Evolutionary conservation across 2,329 filamentous ascomycete species (phyloP), one percentile per base, ranked within the genome.

Genomic region (Phoma sp.): DNA sequence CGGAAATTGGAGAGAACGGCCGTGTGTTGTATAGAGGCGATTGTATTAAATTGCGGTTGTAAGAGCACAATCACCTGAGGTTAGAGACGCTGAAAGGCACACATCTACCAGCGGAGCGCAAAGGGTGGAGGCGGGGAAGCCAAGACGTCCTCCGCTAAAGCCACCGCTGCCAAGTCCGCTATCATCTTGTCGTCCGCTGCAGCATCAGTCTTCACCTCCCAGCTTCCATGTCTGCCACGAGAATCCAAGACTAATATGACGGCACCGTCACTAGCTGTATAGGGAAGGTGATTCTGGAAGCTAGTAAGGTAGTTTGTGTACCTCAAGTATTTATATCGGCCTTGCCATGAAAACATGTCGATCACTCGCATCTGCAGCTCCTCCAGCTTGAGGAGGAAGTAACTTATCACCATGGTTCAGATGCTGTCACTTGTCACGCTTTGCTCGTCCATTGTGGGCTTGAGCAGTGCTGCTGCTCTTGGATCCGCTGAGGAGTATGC

Each of bases 401-500:
- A 47, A n/a, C 25, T 25, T 12, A 21, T 60, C 45, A 46, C 29
- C 13, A 67, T 65, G 63, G 58, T 61, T 57, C 53, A 55, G 12
- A 43, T 56, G 24, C 31, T 54, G 25, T 61, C 51, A 15, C 31
- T 66, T n/a, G 55, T 36, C 10, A 50, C 51, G 8, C 38, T 68
- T 13, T 60, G 60, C 55, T 63, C 63, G 24, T 55, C 60, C 46
- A 37, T 66, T 13, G 39, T 66, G 37, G 61, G 64, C 27, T 43
- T 61, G 57, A 64, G 63, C 31, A 67, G 51, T 39, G 64, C 60
- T 17, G 63, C 66, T 43, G 63, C 61, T 27, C 51, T 67, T 39
- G 63, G 65, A 39, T 59, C 63, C n/a, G 60, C 64, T 6, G 66
- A 70, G 44, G 64, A 74, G 43, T 75, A 74, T 58, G 69, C 71